Base-by-base conservation (phyloP, 169 alveolate genomes). In the Cryptosporidium sp. region DNA sequence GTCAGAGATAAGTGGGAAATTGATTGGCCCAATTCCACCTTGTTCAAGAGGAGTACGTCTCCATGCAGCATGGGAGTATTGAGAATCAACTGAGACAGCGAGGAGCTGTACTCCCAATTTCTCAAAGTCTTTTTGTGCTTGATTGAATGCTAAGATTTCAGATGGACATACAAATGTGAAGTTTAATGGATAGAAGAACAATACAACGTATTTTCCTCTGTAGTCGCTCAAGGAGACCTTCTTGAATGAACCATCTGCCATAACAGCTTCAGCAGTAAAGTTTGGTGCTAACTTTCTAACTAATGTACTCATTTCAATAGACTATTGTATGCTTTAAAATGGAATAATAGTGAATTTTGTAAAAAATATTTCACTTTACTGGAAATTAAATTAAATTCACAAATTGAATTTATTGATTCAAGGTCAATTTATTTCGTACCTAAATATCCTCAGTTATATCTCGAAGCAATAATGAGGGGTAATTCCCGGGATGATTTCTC, bases 91-190 rank as follows among this genome's bases (percentile, higher is more conserved):
- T 44, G 99, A 97, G 92, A 98, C 96, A 56, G 98, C 99, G 62
- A 98, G 87, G 48, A 97, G 95, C 89, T 96, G 97, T 45, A 94
- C 96, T 85, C 96, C 94, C 70, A 95, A 91, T 91, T 95, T 96
- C 91, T 97, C 97, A 95, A 98, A 98, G 61, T 97, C 97, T 35
- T 96, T 96, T 16, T 96, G 92, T 23, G 97, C 95, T 60, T 96
- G 97, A 92, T 96, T 94, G 94, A 97, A 98, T 37, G 98, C 98
- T 69, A 97, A 93, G 70, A 98, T 98, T 94, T 99, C 99, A 44
- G 99, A 97, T 37, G 99, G 99, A 94, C 99, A 99, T 31, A 99
- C 99, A 85, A 98, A 99, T 48, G 99, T 99, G 94, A 99, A 99
- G 92, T 99, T 99, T 85, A 98, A 93, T 29, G 99, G 99, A 93